Percentiles rank a stretch among this genome's conserved stretches.
phyloP scores from a whole-genome alignment of 73 alveolate genomes.

The Durusdinium trenchii region DNA sequence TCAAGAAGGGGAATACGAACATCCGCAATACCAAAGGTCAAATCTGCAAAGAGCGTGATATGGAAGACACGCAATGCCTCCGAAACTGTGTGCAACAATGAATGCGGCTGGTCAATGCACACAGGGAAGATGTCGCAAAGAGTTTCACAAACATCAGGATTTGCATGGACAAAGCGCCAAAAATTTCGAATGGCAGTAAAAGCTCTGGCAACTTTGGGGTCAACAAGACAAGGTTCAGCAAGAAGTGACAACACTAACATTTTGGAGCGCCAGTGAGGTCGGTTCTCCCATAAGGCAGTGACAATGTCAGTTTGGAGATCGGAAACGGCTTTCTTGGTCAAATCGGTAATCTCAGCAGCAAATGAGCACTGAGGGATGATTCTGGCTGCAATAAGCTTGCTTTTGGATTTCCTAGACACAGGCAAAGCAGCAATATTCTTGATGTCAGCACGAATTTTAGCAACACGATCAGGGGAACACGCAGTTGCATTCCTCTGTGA shows the following conservation, averaged over 20 bases:
- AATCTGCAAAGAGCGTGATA: too few relatives aligned
- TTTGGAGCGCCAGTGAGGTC: neutral
- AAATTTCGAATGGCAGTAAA: neutral
- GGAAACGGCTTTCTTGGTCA: neutral
- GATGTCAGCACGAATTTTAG: neutral
- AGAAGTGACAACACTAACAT: neutral
- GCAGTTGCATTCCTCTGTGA: neutral
- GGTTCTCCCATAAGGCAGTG: neutral
- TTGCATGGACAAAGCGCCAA: too few relatives aligned
- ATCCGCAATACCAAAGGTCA: too few relatives aligned
- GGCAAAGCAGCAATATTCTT: neutral
- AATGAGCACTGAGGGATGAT: neutral
- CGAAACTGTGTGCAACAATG: too few relatives aligned
- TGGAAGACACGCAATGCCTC: too few relatives aligned
- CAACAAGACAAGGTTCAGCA: neutral
- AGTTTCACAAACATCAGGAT: too few relatives aligned
- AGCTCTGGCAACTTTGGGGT: neutral
- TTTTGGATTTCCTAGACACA: neutral
- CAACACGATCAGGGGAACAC: neutral
- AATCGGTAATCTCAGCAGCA: neutral
- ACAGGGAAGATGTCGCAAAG: too few relatives aligned
- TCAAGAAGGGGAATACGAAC: too few relatives aligned
- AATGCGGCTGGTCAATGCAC: too few relatives aligned
- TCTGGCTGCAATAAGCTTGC: neutral
- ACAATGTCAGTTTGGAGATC: neutral